Evolutionary conservation across 345 rosid genomes (phyloP).

Genomic region (Citrus hindsii): DNA sequence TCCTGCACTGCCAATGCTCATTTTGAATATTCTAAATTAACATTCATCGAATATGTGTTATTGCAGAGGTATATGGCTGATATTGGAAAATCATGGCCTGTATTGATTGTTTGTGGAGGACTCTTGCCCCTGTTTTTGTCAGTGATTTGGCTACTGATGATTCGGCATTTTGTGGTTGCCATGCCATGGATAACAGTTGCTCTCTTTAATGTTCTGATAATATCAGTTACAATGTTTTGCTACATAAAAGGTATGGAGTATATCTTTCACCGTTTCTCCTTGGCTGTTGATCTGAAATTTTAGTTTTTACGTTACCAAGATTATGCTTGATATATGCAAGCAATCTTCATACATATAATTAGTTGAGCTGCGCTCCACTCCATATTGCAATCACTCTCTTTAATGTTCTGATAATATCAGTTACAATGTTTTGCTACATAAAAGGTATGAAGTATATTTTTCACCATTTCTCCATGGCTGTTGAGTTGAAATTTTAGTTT

Average conservation of each 20-base stretch:
- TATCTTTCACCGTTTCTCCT: background rate
- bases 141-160: conserved; percentile 85
- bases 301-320: background rate
- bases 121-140: conserved; percentile 84
- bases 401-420: conserved; percentile 60
- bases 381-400: background rate
- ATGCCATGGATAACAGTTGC: conserved; percentile 98
- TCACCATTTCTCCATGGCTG: background rate
- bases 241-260: conserved; percentile 70
- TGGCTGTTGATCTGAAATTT: background rate
- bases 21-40: conserved; percentile 2
- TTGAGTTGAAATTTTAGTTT: background rate
- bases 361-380: background rate
- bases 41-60: conserved; percentile 9
- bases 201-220: conserved; percentile 72
- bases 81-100: conserved; percentile 94
- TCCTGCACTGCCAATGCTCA: background rate
- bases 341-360: background rate
- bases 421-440: conserved; percentile 78
- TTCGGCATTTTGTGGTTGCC: conserved; percentile 88
- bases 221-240: conserved; percentile 80
- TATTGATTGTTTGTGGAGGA: conserved; percentile 92
- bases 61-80: conserved; percentile 95
- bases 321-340: background rate
- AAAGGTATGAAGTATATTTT: conserved; percentile 51